Evolutionary conservation across 2,329 filamentous ascomycete genomes (phyloP), one percentile per base, ranked within the genome.

Genomic region (Emmonsia crescens): DNA sequence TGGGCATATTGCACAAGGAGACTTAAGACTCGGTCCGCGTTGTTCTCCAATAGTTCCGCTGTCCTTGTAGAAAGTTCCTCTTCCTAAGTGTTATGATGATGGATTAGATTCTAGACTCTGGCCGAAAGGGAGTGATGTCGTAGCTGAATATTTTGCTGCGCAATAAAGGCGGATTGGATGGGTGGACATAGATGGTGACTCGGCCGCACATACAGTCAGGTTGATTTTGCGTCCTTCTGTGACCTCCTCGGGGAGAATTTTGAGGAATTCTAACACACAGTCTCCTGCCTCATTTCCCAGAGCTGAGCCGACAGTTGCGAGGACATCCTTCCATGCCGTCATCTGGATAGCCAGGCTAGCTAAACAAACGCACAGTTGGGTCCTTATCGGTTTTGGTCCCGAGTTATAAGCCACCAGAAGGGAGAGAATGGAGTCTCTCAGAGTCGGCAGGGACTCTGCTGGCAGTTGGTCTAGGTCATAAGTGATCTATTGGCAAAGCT

Each of bases 171-270:
- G 10, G 69, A 77, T 78, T 60, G 46, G 38, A 55, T 75, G 80
- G 54, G 65, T 74, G 74, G 72, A 75, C 70, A 70, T 72, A 71
- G 71, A 71, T 68, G 70, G 69, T 72, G 71, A 69, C 66, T 60
- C 59, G 59, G 75, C 81, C 88, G 86, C 83, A 93, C 91, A 81
- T 94, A 96, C 92, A 85, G 91, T 92, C 79, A 99, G 84, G 83
- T 91, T 96, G 83, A 99, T 96, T 81, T 97, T 99, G 79, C 94
- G 91, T 79, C 94, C 94, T 83, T 99, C 93, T 69, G 90, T 97
- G 73, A 99, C 94, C 83, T 99, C 94, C 82, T 99, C 94, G 61
- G 94, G 94, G 67, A 99, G 86, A 70, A 99, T 92, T 76, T 91
- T 91, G 67, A 99, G 82, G 76, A 99, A 99, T 76, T 99, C 94